phyloP scores from a whole-genome alignment of 805 yeast genomes.

The Yarrowia osloensis region DNA sequence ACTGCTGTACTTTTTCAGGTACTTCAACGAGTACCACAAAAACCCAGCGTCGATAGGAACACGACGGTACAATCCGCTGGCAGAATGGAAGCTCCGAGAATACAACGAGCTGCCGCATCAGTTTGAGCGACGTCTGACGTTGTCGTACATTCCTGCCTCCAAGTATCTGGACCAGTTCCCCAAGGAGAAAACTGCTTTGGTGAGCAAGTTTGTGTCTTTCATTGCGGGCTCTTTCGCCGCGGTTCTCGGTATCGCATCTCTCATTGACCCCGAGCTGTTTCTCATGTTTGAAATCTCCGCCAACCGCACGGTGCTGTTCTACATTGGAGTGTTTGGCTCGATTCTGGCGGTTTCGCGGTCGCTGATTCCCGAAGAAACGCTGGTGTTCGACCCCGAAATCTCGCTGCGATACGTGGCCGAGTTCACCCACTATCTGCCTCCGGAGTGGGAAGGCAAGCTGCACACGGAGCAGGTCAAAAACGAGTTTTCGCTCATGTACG shows the following conservation, averaged over 20 bases:
- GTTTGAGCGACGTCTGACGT: slow-evolving; percentile 73
- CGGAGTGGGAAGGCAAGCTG: slow-evolving; percentile 78
- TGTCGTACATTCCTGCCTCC: slow-evolving; percentile 78
- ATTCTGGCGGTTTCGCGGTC: slow-evolving; percentile 81
- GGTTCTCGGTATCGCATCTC: slow-evolving; percentile 71
- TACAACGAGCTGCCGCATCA: slow-evolving; percentile 90
- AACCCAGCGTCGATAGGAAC: slow-evolving; percentile 82
- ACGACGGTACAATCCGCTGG: slow-evolving; percentile 89
- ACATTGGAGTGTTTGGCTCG: slow-evolving; percentile 85
- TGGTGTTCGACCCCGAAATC: slow-evolving; percentile 90
- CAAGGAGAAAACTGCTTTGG: slow-evolving; percentile 61
- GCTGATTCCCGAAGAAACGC: slow-evolving; percentile 62
- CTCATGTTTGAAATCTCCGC: slow-evolving; percentile 84
- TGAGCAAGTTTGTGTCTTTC: slow-evolving; percentile 65
- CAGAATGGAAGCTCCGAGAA: slow-evolving; percentile 94
- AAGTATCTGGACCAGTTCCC: slow-evolving; percentile 91
- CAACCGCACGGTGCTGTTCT: slow-evolving; percentile 80
- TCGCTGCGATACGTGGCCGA: slow-evolving; percentile 77
- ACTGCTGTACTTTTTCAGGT: slow-evolving; percentile 79
- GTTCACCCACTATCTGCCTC: slow-evolving; percentile 88
- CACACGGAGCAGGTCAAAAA: slow-evolving; percentile 83
- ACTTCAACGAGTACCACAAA: slow-evolving; percentile 88
- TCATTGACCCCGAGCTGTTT: slow-evolving; percentile 87
- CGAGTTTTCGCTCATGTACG: slow-evolving; percentile 79
- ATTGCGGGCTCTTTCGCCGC: slow-evolving; percentile 88